Evolutionary conservation across 2,329 filamentous ascomycete species (phyloP).

Genomic region (Diaporthe sp.): DNA sequence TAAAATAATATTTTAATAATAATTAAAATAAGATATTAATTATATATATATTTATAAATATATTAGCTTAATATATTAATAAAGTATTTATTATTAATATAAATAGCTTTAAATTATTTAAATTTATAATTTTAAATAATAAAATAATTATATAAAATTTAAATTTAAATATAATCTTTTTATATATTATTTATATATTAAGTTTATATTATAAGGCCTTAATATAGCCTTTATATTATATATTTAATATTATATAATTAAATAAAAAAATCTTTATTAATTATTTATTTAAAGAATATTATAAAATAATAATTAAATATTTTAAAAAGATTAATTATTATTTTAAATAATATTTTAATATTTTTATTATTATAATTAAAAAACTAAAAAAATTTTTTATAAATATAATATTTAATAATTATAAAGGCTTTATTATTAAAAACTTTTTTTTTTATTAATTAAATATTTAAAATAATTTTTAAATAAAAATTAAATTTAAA

Average conservation of each 20-base stretch:
- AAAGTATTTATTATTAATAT: background rate
- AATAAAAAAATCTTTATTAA: background rate
- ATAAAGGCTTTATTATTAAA: background rate
- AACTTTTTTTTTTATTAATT: background rate
- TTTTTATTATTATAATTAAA: too few species aligned
- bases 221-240: background rate
- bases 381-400: accelerated
- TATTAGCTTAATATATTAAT: background rate
- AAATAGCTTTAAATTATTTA: background rate
- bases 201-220: too few species aligned
- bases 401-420: background rate
- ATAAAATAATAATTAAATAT: background rate
- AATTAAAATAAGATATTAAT: background rate
- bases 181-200: background rate
- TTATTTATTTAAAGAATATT: background rate
- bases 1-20: background rate
- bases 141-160: background rate
- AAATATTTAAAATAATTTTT: background rate
- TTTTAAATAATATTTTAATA: too few species aligned
- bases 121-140: background rate
- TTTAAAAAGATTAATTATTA: too few species aligned
- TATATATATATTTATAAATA: background rate
- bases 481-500: too few species aligned
- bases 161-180: background rate
- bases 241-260: background rate